phyloP scores from a whole-genome alignment of 768 basidiomycete species.

The Erythrobasidium yunnanense region DNA sequence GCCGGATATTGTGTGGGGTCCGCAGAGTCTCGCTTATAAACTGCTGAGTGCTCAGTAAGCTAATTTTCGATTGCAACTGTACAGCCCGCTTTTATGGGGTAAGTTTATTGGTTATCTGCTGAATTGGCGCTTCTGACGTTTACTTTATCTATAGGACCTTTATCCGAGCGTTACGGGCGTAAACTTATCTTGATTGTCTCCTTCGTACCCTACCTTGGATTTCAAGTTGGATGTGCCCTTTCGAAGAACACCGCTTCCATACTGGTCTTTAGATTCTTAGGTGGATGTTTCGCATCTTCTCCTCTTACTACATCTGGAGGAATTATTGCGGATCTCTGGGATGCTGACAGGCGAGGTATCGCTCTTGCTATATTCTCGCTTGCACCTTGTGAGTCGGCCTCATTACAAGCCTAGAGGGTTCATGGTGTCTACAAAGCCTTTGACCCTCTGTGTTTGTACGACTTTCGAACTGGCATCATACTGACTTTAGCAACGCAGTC shows the following conservation, averaged over 20 bases:
- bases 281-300: slow-evolving; percentile 33
- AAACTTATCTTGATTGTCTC: slow-evolving; percentile 30
- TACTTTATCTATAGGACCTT: slow-evolving; percentile 8
- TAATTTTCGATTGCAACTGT: too few species aligned
- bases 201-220: slow-evolving; percentile 32
- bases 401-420: not conserved
- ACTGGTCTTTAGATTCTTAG: slow-evolving; percentile 35
- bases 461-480: too few species aligned
- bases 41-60: too few species aligned
- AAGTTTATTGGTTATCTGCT: not conserved
- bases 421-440: not conserved
- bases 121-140: not conserved
- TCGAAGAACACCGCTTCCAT: slow-evolving; percentile 23
- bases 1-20: slow-evolving; percentile 36
- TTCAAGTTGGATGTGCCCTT: slow-evolving; percentile 35
- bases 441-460: not conserved
- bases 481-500: too few species aligned
- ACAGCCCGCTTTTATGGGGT: slow-evolving; percentile 34
- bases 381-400: slow-evolving; percentile 16
- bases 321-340: slow-evolving; percentile 36
- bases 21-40: too few species aligned
- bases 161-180: slow-evolving; percentile 33
- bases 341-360: slow-evolving; percentile 32
- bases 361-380: slow-evolving; percentile 35
- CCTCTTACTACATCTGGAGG: slow-evolving; percentile 30